phyloP scores from a whole-genome alignment of 176 grass and related monocot species.

The barley (Hordeum vulgare) region MorexV3_pseudomolecules_assembly NC_058522.1:468607877-468608376 shows the following conservation, averaged over 20 bases:
- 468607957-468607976: background rate
- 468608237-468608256: constrained; percentile 94
- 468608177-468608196: constrained; percentile 99
- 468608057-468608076: background rate
- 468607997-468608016: background rate
- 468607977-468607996: background rate
- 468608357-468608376: constrained; percentile 14
- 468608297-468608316: constrained; percentile 91
- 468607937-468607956: background rate
- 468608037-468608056: constrained; percentile 3
- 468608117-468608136: constrained; percentile 81
- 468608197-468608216: constrained; percentile 88
- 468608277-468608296: constrained; percentile 96
- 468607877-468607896: background rate
- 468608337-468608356: constrained; percentile 3
- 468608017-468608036: background rate
- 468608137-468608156: constrained; percentile 84
- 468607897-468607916: background rate
- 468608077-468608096: constrained; percentile 8
- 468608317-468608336: constrained; percentile 11
- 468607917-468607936: background rate
- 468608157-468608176: constrained; percentile 91
- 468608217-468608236: constrained; percentile 85
- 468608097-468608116: background rate
- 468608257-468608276: constrained; percentile 98